Conservation (phyloP, 1,284 basidiomycete species). For the Lentinula novae-zelandiae region DNA sequence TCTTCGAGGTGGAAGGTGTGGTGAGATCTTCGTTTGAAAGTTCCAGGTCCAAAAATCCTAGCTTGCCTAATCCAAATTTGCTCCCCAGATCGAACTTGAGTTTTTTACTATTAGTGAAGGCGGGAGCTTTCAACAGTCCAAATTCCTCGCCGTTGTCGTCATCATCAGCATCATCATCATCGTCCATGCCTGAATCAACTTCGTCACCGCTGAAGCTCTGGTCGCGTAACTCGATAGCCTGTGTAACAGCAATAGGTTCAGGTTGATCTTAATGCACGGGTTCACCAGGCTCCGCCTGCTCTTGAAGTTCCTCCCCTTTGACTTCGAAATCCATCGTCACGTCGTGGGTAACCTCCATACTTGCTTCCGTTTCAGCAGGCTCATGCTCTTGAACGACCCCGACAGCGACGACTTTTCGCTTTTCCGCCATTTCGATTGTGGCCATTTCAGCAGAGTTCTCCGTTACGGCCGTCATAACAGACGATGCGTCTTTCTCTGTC, state of each 20-base stretch:
- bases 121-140: slow-evolving; percentile 26
- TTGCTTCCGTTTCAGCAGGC: slow-evolving; percentile 9
- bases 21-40: slow-evolving; percentile 19
- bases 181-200: slow-evolving; percentile 9
- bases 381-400: slow-evolving; percentile 14
- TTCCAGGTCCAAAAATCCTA: slow-evolving; percentile 17
- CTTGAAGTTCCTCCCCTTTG: not conserved
- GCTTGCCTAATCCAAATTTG: slow-evolving; percentile 36
- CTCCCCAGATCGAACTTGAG: slow-evolving; percentile 44
- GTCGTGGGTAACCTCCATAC: slow-evolving; percentile 9
- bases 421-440: slow-evolving; percentile 41
- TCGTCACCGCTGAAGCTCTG: slow-evolving; percentile 6
- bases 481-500: slow-evolving; percentile 20
- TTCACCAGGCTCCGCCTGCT: slow-evolving; percentile 1
- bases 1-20: not conserved
- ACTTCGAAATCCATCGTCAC: slow-evolving; percentile 5
- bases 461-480: slow-evolving; percentile 33
- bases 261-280: not conserved
- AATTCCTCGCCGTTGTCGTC: slow-evolving; percentile 23
- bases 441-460: slow-evolving; percentile 45
- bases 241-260: slow-evolving; percentile 14
- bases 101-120: slow-evolving; percentile 17
- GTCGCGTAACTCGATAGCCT: not conserved
- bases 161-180: not conserved
- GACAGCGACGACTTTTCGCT: slow-evolving; percentile 27